Base-by-base conservation (phyloP, 164 flowering plant species). In the Kingdonia uniflora region DNA sequence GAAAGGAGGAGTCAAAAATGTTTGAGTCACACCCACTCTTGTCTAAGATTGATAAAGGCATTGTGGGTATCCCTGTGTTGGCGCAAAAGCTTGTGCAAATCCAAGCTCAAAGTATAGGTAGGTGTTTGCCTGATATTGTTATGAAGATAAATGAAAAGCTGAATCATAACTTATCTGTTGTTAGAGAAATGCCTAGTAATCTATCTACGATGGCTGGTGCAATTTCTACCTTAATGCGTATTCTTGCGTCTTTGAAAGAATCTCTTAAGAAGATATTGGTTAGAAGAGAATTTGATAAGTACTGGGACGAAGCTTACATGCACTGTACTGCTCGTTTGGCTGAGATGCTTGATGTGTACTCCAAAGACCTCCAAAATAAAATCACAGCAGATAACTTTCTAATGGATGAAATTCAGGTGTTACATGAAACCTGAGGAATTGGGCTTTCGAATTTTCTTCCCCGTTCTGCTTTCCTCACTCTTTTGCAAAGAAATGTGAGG, bases 321-420 rank as follows among this genome's bases (percentile, higher is more conserved):
- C 48, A 54, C n/a, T 54, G 57, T 20, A 42, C 57, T 20, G 49
- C 48, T 15, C 6, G 57, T 16, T 21, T 54, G 48, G 48, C 21
- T 1, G 49, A 54, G 38, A 54, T 24, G 57, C 57, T 54, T 8
- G 25, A 42, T 8, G 21, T 14, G 2, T 54, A 15, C 38, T 41
- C 48, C 2, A 16, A 42, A 11, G 22, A 54, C 14, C 35, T 54
- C 6, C 22, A 42, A 0, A 22, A 22, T 1, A 40, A 13, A 6
- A 15, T 11, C 5, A 2, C 55, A 6, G 24, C 8, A 6, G 19
- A 22, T 10, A 47, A 21, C 29, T 53, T 53, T 23, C 20, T 53
- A 23, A 40, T 53, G 38, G 57, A 54, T 4, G 57, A 54, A 24
- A 42, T 54, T 11, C 11, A 16, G 2, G 57, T 41, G 23, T 14